A percentile compares a stretch with the other conserved stretches of the same genome.
phyloP scores from a whole-genome alignment of 2,329 filamentous ascomycete species.

The Cercospora canescens region DNA sequence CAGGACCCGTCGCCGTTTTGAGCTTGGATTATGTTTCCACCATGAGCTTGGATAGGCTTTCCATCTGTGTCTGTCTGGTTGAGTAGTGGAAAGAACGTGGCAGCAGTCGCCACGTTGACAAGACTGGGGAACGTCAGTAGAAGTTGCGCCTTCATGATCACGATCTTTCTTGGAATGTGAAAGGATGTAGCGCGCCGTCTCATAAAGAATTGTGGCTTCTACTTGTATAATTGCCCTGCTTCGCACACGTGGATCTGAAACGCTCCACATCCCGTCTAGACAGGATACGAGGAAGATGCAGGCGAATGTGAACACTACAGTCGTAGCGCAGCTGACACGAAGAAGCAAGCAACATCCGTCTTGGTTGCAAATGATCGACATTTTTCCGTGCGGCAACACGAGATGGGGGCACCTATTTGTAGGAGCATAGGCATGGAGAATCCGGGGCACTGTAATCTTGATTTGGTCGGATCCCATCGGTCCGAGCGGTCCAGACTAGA shows the following conservation, averaged over 20 bases:
- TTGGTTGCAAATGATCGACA: slow-evolving; percentile 1
- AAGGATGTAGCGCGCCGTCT: background rate
- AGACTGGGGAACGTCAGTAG: slow-evolving; percentile 10
- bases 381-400: slow-evolving; percentile 2
- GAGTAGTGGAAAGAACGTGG: slow-evolving; percentile 29
- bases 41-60: slow-evolving; percentile 66
- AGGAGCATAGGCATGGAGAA: background rate
- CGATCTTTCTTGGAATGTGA: background rate
- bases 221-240: background rate
- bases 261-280: slow-evolving; percentile 7
- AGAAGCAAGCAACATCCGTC: background rate
- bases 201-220: background rate
- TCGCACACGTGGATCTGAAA: background rate
- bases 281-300: slow-evolving; percentile 3
- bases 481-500: background rate
- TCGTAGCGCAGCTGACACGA: background rate
- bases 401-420: background rate
- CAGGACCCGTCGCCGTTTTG: slow-evolving; percentile 50
- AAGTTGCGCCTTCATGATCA: background rate
- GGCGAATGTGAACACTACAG: background rate
- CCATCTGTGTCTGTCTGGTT: slow-evolving; percentile 38
- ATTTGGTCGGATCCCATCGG: background rate
- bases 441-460: background rate
- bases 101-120: slow-evolving; percentile 9
- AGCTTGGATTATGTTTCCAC: slow-evolving; percentile 62